phyloP scores from a whole-genome alignment of 768 basidiomycete genomes.

The Leccinum uliginosum region DNA sequence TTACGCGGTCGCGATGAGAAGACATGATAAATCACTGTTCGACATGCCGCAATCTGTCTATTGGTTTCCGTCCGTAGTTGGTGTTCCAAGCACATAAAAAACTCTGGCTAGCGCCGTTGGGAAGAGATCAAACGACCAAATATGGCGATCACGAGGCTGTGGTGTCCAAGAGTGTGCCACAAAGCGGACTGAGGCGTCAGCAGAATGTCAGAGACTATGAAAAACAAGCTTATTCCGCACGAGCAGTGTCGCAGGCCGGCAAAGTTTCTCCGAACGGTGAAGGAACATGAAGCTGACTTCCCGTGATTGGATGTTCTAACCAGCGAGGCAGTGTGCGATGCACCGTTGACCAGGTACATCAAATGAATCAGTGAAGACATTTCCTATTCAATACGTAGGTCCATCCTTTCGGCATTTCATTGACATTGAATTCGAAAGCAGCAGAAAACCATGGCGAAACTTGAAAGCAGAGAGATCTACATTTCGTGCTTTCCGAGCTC shows the following conservation, averaged over 20 bases:
- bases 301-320: conserved; percentile 5
- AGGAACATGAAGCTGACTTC: not conserved
- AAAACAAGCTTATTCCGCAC: conserved; percentile 3
- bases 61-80: conserved; percentile 7
- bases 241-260: not conserved
- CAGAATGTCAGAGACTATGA: conserved; percentile 15
- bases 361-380: conserved; percentile 9
- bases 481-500: too few species aligned
- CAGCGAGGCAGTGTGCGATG: conserved; percentile 9
- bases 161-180: conserved; percentile 29
- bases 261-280: not conserved
- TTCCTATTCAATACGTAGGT: conserved; percentile 10
- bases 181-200: conserved; percentile 23
- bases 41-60: not conserved
- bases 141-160: conserved; percentile 20
- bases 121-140: conserved; percentile 1
- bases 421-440: too few species aligned
- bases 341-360: conserved; percentile 21
- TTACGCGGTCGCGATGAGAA: conserved; percentile 4
- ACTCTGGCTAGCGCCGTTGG: conserved; percentile 1
- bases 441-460: too few species aligned
- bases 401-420: conserved; percentile 5
- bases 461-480: too few species aligned
- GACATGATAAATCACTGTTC: conserved; percentile 3
- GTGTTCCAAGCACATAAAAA: not conserved